Conservation (phyloP, 306 rosid genomes). For the Acacia confusa region DNA sequence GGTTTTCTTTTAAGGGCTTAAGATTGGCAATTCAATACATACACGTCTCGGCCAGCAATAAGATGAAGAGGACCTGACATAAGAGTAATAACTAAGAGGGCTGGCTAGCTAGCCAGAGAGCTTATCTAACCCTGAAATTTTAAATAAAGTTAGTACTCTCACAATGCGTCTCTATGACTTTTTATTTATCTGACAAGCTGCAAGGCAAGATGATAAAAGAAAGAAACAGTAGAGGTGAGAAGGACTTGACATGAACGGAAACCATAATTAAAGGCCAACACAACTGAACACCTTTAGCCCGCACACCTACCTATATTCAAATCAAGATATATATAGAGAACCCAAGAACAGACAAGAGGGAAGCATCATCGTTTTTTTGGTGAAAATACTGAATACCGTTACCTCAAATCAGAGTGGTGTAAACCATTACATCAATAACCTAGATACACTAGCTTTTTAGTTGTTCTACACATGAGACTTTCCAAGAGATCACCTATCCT, state of each 20-base stretch:
- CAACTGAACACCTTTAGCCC: conserved; percentile 34
- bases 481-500: too few species aligned
- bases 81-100: conserved; percentile 25
- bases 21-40: conserved; percentile 10
- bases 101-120: background rate
- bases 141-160: conserved; percentile 33
- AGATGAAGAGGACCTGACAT: conserved; percentile 53
- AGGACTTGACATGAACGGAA: conserved; percentile 87
- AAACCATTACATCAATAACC: too few species aligned
- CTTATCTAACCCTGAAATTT: conserved; percentile 18
- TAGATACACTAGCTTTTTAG: too few species aligned
- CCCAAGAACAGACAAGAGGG: conserved; percentile 13
- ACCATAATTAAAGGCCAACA: conserved; percentile 57
- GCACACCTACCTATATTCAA: conserved; percentile 5
- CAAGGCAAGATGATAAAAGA: conserved; percentile 78
- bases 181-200: conserved; percentile 61
- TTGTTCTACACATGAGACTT: too few species aligned
- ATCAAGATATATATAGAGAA: background rate
- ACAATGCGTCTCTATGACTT: conserved; percentile 48
- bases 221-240: conserved; percentile 56
- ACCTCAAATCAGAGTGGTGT: too few species aligned
- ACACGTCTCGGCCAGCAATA: conserved; percentile 6
- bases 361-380: background rate
- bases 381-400: too few species aligned
- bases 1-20: conserved; percentile 30